Conservation (phyloP, 2,329 filamentous ascomycete genomes). For the Talaromyces sp. region DNA sequence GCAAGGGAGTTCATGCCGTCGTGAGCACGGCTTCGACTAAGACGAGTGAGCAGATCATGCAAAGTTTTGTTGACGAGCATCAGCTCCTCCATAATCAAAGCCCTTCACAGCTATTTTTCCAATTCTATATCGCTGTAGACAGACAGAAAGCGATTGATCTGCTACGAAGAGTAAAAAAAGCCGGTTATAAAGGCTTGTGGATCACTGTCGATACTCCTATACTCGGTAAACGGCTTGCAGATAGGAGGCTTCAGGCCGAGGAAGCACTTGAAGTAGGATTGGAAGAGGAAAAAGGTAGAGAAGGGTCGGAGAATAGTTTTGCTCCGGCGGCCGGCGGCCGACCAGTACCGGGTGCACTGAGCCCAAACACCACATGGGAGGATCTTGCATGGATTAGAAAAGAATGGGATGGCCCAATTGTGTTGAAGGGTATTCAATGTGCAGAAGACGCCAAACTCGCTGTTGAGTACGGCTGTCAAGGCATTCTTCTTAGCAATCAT, state of each 20-base stretch:
- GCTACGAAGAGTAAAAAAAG: background rate
- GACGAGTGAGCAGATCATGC: background rate
- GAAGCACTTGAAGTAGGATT: background rate
- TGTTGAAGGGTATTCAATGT: slow-evolving; percentile 5
- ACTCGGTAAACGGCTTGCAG: background rate
- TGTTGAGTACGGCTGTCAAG: slow-evolving; percentile 18
- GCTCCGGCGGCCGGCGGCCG: background rate
- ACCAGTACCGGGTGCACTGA: background rate
- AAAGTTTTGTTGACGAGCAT: background rate
- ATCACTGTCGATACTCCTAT: slow-evolving; percentile 1
- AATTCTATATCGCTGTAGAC: background rate
- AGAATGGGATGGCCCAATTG: slow-evolving; percentile 4
- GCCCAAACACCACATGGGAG: background rate
- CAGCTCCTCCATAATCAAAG: background rate
- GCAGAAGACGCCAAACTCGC: background rate
- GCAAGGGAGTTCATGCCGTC: background rate
- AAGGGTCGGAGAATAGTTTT: background rate
- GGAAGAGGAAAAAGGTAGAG: background rate
- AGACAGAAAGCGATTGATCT: background rate
- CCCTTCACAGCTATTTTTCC: background rate
- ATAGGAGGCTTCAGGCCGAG: background rate
- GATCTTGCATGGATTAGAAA: background rate
- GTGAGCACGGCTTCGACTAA: background rate
- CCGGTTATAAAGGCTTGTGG: background rate
- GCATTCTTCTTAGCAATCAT: slow-evolving; percentile 35